phyloP scores from a whole-genome alignment of 768 basidiomycete genomes.

The Ramaria rubella region DNA sequence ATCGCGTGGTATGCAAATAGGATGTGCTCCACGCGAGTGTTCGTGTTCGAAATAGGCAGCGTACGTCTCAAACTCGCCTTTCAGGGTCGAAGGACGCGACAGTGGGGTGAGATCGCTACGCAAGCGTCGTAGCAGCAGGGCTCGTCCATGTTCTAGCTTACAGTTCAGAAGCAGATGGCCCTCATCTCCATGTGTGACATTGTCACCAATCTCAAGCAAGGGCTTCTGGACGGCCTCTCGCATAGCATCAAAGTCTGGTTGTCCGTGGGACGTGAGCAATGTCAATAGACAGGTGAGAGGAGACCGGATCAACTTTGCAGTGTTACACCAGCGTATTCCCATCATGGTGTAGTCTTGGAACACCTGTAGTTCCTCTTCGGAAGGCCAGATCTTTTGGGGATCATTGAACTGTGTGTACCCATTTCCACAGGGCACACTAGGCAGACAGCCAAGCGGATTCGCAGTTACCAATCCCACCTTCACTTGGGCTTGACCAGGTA shows the following conservation, averaged over 20 bases:
- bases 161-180: constrained; percentile 50
- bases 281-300: constrained; percentile 59
- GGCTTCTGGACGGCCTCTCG: constrained; percentile 42
- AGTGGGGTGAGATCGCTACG: constrained; percentile 61
- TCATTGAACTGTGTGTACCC: not conserved
- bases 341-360: constrained; percentile 51
- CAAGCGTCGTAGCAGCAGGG: constrained; percentile 49
- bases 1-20: not conserved
- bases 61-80: constrained; percentile 6
- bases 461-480: not conserved
- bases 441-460: not conserved
- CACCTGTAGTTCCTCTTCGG: not conserved
- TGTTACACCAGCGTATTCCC: constrained; percentile 58
- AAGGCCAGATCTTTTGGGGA: not conserved
- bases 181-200: constrained; percentile 43
- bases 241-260: constrained; percentile 56
- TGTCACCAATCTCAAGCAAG: constrained; percentile 53
- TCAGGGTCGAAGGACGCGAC: constrained; percentile 37
- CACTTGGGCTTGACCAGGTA: not conserved
- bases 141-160: constrained; percentile 47
- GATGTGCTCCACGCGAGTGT: not conserved
- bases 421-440: not conserved
- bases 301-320: constrained; percentile 45
- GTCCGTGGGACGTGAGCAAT: constrained; percentile 44
- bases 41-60: not conserved